A percentile compares a stretch with the other conserved stretches of the same genome.
phyloP scores from a whole-genome alignment of 345 rosid genomes.

The Adansonia digitata region DNA sequence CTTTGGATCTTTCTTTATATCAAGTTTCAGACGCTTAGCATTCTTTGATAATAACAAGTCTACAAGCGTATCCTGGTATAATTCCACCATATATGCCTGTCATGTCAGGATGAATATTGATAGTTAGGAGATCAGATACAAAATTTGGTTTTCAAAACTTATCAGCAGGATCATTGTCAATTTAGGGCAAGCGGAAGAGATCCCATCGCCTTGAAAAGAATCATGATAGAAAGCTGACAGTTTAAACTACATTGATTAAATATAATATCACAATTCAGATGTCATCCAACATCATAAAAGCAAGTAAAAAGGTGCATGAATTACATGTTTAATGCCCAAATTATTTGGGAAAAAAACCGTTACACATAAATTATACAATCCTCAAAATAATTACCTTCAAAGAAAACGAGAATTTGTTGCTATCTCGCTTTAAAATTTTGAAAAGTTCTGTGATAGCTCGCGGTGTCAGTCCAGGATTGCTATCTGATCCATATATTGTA shows the following conservation, averaged over 20 bases:
- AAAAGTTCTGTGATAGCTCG: conserved; percentile 87
- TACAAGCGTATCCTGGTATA: conserved; percentile 89
- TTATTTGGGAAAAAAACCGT: background rate
- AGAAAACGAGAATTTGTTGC: conserved; percentile 75
- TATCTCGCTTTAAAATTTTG: conserved; percentile 64
- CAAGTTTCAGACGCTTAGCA: conserved; percentile 67
- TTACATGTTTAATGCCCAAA: background rate
- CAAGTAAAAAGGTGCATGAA: background rate
- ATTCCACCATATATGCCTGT: conserved; percentile 92
- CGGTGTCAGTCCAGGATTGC: conserved; percentile 82
- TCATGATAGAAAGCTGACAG: background rate
- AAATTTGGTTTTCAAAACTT: background rate
- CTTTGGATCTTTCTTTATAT: conserved; percentile 94
- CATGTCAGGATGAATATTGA: conserved; percentile 14
- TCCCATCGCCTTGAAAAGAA: background rate
- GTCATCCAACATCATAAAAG: background rate
- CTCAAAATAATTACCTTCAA: conserved; percentile 51
- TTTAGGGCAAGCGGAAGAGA: background rate
- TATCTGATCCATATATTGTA: conserved; percentile 79
- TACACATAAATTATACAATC: background rate
- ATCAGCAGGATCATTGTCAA: background rate
- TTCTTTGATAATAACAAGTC: conserved; percentile 77
- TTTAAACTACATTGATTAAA: background rate
- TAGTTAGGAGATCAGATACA: background rate
- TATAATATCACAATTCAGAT: background rate